Conservation (phyloP, 75 land plant species). For the Ceratopteris richardii region DNA sequence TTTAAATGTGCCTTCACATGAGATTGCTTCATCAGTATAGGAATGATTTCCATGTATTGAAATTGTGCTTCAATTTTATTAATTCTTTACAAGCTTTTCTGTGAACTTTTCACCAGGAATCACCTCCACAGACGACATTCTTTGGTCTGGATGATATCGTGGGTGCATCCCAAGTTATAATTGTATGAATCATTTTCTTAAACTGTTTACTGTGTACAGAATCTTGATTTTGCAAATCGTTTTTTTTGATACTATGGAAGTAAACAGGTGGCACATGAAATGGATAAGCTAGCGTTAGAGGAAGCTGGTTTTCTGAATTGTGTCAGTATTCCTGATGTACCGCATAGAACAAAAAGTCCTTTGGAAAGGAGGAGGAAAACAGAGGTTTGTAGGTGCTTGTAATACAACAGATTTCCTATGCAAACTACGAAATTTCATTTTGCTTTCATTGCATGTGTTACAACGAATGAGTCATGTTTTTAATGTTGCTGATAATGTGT, state of each 20-base stretch:
- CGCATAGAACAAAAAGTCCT: conserved; percentile 13
- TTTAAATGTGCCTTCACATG: not conserved
- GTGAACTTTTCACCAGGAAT: conserved; percentile 3
- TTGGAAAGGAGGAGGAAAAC: conserved; percentile 10
- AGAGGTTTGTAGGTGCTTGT: not conserved
- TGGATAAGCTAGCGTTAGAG: conserved; percentile 34
- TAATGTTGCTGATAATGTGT: too few relatives aligned
- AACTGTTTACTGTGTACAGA: not conserved
- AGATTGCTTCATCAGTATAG: not conserved
- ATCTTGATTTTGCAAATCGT: not conserved
- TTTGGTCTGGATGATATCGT: conserved; percentile 35
- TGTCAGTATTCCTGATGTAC: conserved; percentile 35
- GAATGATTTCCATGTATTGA: not conserved
- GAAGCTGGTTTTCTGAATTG: conserved; percentile 30
- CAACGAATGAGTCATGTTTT: too few relatives aligned
- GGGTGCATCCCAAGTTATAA: conserved; percentile 15
- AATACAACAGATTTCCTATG: too few relatives aligned
- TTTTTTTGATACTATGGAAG: not conserved
- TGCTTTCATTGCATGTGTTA: too few relatives aligned
- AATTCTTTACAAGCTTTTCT: not conserved
- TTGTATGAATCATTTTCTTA: conserved; percentile 9
- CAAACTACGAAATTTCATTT: too few relatives aligned
- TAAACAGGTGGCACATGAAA: conserved; percentile 25
- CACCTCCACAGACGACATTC: conserved; percentile 12
- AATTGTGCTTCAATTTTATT: not conserved